phyloP scores from a whole-genome alignment of 306 rosid species.

The Trifolium repens region DNA sequence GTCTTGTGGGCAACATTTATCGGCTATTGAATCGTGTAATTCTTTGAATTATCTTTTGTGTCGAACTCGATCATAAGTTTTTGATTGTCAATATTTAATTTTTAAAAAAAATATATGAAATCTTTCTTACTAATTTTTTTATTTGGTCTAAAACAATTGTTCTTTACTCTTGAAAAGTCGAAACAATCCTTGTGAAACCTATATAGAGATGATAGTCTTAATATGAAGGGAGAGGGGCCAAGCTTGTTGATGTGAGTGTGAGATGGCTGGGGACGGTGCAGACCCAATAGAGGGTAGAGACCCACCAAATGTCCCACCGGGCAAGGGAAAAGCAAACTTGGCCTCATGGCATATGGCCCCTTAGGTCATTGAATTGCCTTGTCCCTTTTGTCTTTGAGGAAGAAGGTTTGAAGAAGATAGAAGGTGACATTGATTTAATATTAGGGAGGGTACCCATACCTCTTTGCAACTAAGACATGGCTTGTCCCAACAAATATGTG shows the following conservation, averaged over 20 bases:
- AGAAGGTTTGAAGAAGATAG: conserved; percentile 31
- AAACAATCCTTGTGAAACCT: not conserved
- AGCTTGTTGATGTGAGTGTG: conserved; percentile 6
- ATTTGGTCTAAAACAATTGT: too few relatives aligned
- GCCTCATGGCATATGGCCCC: conserved; percentile 55
- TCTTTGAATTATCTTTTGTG: too few relatives aligned
- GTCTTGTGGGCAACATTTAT: too few relatives aligned
- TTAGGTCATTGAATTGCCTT: conserved; percentile 10
- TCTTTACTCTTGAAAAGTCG: too few relatives aligned
- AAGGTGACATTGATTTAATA: conserved; percentile 51
- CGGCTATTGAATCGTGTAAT: too few relatives aligned
- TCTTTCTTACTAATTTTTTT: too few relatives aligned
- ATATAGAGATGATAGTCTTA: conserved; percentile 35
- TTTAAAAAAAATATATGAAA: too few relatives aligned
- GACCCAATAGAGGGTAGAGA: conserved; percentile 36
- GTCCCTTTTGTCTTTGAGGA: conserved; percentile 37
- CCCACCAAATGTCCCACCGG: conserved; percentile 39
- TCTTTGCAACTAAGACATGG: conserved; percentile 54
- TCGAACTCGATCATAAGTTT: too few relatives aligned
- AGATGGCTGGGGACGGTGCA: conserved; percentile 43
- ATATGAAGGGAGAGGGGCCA: conserved; percentile 41
- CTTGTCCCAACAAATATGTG: conserved; percentile 50
- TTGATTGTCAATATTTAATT: too few relatives aligned
- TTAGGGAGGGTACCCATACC: conserved; percentile 44
- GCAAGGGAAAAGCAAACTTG: conserved; percentile 45